These are phyloP conservation scores for Huiozyma naganishii DNA, from an alignment of 805 yeast species.

Conservation along the genomic window DNA sequence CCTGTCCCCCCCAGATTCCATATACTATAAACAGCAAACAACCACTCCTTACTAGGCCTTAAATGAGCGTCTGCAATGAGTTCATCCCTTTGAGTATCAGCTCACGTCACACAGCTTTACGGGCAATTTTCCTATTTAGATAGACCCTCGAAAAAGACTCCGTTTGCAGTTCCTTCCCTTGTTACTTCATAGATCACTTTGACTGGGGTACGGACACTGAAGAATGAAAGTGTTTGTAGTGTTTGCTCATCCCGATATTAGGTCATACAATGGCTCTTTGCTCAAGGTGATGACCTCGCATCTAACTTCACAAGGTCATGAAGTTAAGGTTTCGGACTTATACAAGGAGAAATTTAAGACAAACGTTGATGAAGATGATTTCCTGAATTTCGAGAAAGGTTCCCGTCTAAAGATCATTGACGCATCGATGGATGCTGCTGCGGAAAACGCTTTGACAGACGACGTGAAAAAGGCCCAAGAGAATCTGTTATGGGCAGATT, in stretches of 20 bases:
- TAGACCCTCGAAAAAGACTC: too few species aligned
- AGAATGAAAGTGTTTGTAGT: slow-evolving; percentile 11
- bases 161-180: too few species aligned
- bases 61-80: too few species aligned
- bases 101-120: too few species aligned
- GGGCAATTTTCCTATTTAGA: too few species aligned
- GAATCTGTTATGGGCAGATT: slow-evolving; percentile 19
- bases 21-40: too few species aligned
- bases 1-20: too few species aligned
- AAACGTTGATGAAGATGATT: slow-evolving; percentile 12
- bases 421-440: slow-evolving; percentile 9
- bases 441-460: slow-evolving; percentile 7
- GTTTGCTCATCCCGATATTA: slow-evolving; percentile 18
- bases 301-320: slow-evolving; percentile 13
- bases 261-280: slow-evolving; percentile 15
- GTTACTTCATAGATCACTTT: not conserved
- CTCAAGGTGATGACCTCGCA: slow-evolving; percentile 7
- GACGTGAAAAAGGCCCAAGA: slow-evolving; percentile 20
- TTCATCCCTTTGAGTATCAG: too few species aligned
- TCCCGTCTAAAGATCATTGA: slow-evolving; percentile 5
- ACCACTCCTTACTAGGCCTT: too few species aligned
- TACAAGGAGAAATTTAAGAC: slow-evolving; percentile 17
- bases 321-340: slow-evolving; percentile 18
- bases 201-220: not conserved
- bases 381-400: slow-evolving; percentile 5